Conservation (phyloP, 345 rosid species). For the Hibiscus mutabilis region DNA sequence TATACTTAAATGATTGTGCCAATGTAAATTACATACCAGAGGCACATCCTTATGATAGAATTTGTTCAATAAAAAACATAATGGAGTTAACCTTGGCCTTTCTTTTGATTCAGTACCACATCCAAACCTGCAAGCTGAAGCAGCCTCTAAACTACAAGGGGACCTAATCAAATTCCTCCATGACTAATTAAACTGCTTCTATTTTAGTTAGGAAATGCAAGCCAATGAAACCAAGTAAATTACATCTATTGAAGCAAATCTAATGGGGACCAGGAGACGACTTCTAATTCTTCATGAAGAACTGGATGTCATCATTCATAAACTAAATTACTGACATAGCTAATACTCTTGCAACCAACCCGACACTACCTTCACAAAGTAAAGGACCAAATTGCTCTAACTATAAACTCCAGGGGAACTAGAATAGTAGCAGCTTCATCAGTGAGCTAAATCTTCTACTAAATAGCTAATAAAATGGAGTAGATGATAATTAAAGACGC, state of each 20-base stretch:
- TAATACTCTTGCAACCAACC: not conserved
- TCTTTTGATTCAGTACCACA: not conserved
- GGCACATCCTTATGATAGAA: not conserved
- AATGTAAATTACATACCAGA: not conserved
- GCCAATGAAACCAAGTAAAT: not conserved
- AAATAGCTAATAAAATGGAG: not conserved
- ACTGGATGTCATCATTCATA: not conserved
- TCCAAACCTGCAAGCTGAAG: not conserved
- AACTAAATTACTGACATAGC: not conserved
- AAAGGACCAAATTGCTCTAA: not conserved
- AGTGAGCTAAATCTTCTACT: not conserved
- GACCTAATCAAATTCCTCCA: not conserved
- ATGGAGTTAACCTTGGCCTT: not conserved
- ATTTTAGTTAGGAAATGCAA: not conserved
- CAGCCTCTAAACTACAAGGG: not conserved
- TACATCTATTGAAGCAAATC: not conserved
- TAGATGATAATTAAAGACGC: not conserved
- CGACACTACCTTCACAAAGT: not conserved
- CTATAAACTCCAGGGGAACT: not conserved
- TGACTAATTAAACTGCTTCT: not conserved
- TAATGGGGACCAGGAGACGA: not conserved
- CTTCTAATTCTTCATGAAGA: not conserved
- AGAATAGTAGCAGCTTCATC: slow-evolving; percentile 5
- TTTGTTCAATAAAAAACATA: not conserved
- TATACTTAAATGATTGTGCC: too few species aligned